phyloP scores from a whole-genome alignment of 2,329 filamentous ascomycete species.

The Domatiomyces catenatus region DNA sequence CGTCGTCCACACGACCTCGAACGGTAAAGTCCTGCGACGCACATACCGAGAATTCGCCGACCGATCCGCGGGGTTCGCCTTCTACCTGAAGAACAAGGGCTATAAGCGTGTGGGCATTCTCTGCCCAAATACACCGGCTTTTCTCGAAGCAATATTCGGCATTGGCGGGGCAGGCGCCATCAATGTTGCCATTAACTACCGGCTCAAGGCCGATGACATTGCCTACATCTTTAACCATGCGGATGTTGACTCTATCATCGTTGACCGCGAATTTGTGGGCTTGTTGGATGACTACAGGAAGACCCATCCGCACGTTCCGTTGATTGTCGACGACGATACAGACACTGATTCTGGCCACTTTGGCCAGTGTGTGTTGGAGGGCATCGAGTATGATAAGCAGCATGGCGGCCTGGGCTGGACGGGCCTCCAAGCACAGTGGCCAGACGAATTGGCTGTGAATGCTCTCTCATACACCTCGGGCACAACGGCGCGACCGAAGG shows the following conservation, averaged over 20 bases:
- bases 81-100: constrained; percentile 62
- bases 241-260: constrained; percentile 74
- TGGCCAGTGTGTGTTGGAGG: constrained; percentile 68
- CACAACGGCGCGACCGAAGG: constrained; percentile 82
- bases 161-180: constrained; percentile 68
- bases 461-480: constrained; percentile 89
- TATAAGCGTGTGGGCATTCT: constrained; percentile 70
- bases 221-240: constrained; percentile 79
- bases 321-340: constrained; percentile 74
- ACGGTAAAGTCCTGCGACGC: constrained; percentile 56
- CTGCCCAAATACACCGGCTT: constrained; percentile 84
- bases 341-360: constrained; percentile 66
- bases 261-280: constrained; percentile 61
- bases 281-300: constrained; percentile 54
- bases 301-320: constrained; percentile 45
- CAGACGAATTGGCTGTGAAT: constrained; percentile 64
- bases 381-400: constrained; percentile 54
- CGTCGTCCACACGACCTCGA: constrained; percentile 71
- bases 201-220: constrained; percentile 71
- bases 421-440: constrained; percentile 53
- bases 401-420: constrained; percentile 58
- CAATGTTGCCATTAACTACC: constrained; percentile 58
- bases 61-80: constrained; percentile 72
- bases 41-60: constrained; percentile 72
- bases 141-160: constrained; percentile 78